Conservation (phyloP, 2,329 filamentous ascomycete species). For the Lecanosticta acicola region DNA sequence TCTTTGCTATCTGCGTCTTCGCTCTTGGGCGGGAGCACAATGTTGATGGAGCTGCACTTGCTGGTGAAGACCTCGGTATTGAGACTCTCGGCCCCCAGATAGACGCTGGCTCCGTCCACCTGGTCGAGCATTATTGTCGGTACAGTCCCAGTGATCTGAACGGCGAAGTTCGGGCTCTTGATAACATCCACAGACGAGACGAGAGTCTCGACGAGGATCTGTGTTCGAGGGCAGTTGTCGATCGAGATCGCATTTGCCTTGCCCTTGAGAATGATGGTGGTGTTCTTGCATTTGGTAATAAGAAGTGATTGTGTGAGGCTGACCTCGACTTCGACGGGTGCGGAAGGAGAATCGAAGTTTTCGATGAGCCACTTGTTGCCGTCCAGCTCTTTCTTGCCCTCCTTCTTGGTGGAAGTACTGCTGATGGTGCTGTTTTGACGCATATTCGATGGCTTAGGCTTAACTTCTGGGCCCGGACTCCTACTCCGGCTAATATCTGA, state of each 20-base stretch:
- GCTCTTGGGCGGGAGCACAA: slow-evolving; percentile 67
- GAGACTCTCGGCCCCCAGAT: slow-evolving; percentile 73
- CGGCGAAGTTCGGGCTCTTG: slow-evolving; percentile 87
- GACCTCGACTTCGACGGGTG: slow-evolving; percentile 75
- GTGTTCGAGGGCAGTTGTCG: slow-evolving; percentile 80
- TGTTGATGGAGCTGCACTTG: slow-evolving; percentile 81
- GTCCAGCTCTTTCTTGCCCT: slow-evolving; percentile 45
- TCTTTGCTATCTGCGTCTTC: slow-evolving; percentile 77
- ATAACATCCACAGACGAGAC: slow-evolving; percentile 91
- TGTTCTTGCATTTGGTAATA: slow-evolving; percentile 86
- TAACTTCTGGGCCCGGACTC: slow-evolving; percentile 78
- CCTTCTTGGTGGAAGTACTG: slow-evolving; percentile 15
- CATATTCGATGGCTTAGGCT: slow-evolving; percentile 47
- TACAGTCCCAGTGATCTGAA: slow-evolving; percentile 72
- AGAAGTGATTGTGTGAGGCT: slow-evolving; percentile 81
- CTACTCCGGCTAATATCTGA: slow-evolving; percentile 56
- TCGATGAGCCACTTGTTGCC: slow-evolving; percentile 92
- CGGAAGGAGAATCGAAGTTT: slow-evolving; percentile 74
- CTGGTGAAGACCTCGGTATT: slow-evolving; percentile 79
- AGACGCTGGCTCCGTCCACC: slow-evolving; percentile 83
- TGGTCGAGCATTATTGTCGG: slow-evolving; percentile 90
- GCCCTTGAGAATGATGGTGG: slow-evolving; percentile 79
- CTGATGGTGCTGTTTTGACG: slow-evolving; percentile 37
- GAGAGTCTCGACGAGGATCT: slow-evolving; percentile 80
- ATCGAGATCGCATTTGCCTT: slow-evolving; percentile 97